Evolutionary conservation across 2,329 filamentous ascomycete genomes (phyloP).

Genomic region (Pyrenophora graminea): DNA sequence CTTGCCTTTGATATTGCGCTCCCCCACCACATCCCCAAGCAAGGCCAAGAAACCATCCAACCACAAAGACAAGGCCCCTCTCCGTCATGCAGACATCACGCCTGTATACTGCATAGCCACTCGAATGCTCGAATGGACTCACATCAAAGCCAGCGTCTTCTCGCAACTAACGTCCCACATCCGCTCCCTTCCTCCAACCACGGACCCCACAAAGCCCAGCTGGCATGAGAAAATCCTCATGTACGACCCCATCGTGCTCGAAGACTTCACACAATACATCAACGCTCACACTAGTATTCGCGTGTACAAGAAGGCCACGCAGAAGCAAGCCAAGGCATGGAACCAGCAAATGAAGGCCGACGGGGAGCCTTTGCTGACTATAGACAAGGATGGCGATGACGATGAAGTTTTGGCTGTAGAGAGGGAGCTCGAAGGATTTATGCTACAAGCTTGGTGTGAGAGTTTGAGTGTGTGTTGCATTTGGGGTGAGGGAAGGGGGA

Average conservation of each 20-base stretch:
- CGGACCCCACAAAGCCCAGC: slow-evolving; percentile 54
- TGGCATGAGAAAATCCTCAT: slow-evolving; percentile 95
- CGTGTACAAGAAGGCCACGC: slow-evolving; percentile 33
- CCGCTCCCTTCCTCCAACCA: slow-evolving; percentile 48
- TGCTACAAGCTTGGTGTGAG: slow-evolving; percentile 90
- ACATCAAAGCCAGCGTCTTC: slow-evolving; percentile 48
- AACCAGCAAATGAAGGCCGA: slow-evolving; percentile 26
- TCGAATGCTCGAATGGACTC: slow-evolving; percentile 35
- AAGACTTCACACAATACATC: slow-evolving; percentile 82
- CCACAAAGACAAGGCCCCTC: not conserved
- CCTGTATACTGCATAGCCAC: slow-evolving; percentile 22
- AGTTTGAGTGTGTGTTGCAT: slow-evolving; percentile 83
- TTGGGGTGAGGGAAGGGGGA: slow-evolving; percentile 60
- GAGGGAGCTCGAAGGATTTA: slow-evolving; percentile 46
- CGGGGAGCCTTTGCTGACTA: slow-evolving; percentile 17
- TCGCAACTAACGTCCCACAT: slow-evolving; percentile 55
- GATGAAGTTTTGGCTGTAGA: slow-evolving; percentile 29
- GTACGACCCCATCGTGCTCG: slow-evolving; percentile 87
- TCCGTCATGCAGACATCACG: not conserved
- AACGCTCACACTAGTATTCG: slow-evolving; percentile 55
- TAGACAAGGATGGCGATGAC: slow-evolving; percentile 10
- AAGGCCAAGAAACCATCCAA: not conserved
- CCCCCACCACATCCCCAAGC: slow-evolving; percentile 2
- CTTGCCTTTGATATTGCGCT: slow-evolving; percentile 17
- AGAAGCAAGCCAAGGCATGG: slow-evolving; percentile 37